Evolutionary conservation across 352 stramenopile genomes (phyloP).

Genomic region (Phytophthora agathidicida): DNA sequence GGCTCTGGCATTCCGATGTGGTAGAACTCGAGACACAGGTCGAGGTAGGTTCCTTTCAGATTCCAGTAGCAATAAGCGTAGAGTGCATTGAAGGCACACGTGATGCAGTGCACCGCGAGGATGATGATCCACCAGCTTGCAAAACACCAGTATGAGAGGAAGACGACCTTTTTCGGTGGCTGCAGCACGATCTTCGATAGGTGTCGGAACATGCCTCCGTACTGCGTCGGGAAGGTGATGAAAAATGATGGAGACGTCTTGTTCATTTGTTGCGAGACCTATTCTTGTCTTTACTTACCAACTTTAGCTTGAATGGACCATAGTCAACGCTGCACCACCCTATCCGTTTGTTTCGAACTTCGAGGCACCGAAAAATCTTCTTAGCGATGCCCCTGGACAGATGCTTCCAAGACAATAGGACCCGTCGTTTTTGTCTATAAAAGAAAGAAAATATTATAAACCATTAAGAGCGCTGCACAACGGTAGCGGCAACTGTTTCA

Average conservation of each 20-base stretch:
- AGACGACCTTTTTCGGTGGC: conserved; percentile 10
- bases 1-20: conserved; percentile 26
- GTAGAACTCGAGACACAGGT: conserved; percentile 36
- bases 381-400: too few relatives aligned
- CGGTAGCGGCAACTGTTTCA: too few relatives aligned
- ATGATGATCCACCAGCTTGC: conserved; percentile 28
- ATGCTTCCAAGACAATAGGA: too few relatives aligned
- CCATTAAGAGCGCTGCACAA: conserved; percentile 4
- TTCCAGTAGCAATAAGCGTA: conserved; percentile 37
- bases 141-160: conserved; percentile 19
- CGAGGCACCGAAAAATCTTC: too few relatives aligned
- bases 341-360: too few relatives aligned
- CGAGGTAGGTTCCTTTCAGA: conserved; percentile 17
- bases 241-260: too few relatives aligned
- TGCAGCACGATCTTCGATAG: conserved; percentile 3
- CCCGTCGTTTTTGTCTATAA: conserved; percentile 6
- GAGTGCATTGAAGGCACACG: conserved; percentile 18
- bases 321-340: too few relatives aligned
- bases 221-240: too few relatives aligned
- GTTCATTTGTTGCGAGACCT: too few relatives aligned
- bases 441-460: conserved; percentile 18
- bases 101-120: conserved; percentile 17
- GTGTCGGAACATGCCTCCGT: too few relatives aligned
- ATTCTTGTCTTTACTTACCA: too few relatives aligned
- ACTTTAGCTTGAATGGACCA: too few relatives aligned